phyloP scores from a whole-genome alignment of 2,329 filamentous ascomycete genomes.

The Tolypocladium amazonense region DNA sequence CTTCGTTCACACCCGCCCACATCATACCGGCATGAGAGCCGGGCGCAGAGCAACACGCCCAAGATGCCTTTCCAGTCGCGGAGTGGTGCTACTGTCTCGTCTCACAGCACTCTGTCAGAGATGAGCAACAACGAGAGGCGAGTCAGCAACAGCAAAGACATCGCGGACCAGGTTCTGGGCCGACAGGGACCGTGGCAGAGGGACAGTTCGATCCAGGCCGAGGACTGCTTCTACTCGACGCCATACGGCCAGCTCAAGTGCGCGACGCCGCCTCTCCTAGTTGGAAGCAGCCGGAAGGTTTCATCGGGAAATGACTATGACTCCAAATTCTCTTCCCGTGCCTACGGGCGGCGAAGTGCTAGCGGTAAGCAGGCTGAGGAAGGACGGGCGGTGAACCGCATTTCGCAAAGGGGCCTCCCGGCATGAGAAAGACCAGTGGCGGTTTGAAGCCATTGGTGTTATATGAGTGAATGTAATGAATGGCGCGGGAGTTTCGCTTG shows the following conservation, averaged over 20 bases:
- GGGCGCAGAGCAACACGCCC: neutral
- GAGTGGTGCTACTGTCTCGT: neutral
- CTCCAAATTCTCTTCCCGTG: conserved; percentile 15
- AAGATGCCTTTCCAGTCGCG: neutral
- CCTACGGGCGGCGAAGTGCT: conserved; percentile 45
- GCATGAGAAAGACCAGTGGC: neutral
- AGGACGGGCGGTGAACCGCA: conserved; percentile 26
- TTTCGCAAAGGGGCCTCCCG: neutral
- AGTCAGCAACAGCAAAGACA: conserved; percentile 33
- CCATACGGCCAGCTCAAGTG: conserved; percentile 49
- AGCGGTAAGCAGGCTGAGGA: conserved; percentile 68
- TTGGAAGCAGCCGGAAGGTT: conserved; percentile 41
- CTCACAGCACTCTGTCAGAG: conserved; percentile 28
- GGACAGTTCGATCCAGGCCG: conserved; percentile 39
- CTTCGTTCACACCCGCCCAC: conserved; percentile 37
- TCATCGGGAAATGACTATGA: conserved; percentile 49
- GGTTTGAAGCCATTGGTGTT: neutral
- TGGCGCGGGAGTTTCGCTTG: neutral
- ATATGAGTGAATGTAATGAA: neutral
- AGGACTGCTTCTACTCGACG: conserved; percentile 39
- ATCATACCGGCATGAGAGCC: neutral
- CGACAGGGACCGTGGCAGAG: conserved; percentile 7
- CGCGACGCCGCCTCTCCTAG: conserved; percentile 41
- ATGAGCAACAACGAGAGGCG: conserved; percentile 33
- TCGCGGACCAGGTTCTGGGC: conserved; percentile 9